Evolutionary conservation across 805 yeast genomes (phyloP).

Genomic region (Spathaspora arborariae): DNA sequence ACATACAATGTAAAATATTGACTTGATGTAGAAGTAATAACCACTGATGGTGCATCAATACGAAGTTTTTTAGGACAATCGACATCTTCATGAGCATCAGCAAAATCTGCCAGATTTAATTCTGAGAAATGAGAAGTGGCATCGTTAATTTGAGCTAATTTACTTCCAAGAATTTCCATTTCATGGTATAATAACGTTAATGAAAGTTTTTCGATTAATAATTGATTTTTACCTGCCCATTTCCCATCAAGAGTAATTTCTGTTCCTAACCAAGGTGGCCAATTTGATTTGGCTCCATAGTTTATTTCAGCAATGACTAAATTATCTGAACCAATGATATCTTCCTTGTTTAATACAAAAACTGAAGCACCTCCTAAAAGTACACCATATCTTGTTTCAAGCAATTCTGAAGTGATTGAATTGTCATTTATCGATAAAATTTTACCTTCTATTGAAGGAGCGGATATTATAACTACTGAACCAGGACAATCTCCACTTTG

Average conservation of each 20-base stretch:
- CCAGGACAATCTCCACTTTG: constrained; percentile 40
- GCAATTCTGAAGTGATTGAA: constrained; percentile 20
- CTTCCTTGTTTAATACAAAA: constrained; percentile 46
- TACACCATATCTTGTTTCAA: constrained; percentile 68
- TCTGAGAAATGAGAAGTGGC: constrained; percentile 1
- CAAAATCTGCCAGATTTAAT: constrained; percentile 1
- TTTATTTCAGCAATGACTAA: constrained; percentile 27
- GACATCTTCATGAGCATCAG: not conserved
- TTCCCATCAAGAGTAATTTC: constrained; percentile 52
- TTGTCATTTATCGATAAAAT: constrained; percentile 58
- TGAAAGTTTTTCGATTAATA: constrained; percentile 63
- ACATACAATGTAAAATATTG: constrained; percentile 69
- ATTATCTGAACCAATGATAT: constrained; percentile 20
- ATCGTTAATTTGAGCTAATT: constrained; percentile 8
- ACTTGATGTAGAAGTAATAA: constrained; percentile 63
- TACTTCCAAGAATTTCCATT: constrained; percentile 24
- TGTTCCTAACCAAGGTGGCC: constrained; percentile 91
- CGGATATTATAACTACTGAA: constrained; percentile 63
- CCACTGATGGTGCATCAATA: constrained; percentile 67
- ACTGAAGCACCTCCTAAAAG: constrained; percentile 68
- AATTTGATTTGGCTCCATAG: constrained; percentile 59
- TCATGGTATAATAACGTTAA: constrained; percentile 56
- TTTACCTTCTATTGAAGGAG: constrained; percentile 68
- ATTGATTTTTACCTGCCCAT: constrained; percentile 41
- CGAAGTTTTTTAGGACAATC: constrained; percentile 37